These are phyloP conservation scores for Penicillium coffeae DNA, from an alignment of 495 filamentous ascomycete genomes.

Conservation along the genomic window DNA sequence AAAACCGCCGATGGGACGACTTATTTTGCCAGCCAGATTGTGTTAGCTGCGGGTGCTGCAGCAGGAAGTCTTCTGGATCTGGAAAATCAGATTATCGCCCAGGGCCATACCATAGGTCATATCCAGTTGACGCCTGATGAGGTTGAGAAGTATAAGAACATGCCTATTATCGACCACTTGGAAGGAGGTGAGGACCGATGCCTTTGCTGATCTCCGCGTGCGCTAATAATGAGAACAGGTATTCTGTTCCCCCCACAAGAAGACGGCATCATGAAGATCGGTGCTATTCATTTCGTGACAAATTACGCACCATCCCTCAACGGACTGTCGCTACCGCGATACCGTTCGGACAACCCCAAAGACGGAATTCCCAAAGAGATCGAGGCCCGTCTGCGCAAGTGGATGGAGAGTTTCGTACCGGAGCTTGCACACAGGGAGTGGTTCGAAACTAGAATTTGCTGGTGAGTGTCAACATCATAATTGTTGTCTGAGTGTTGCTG, in stretches of 20 bases:
- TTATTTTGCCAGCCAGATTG: neutral
- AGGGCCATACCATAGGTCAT: neutral
- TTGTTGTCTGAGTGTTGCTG: neutral
- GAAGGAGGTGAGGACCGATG: neutral
- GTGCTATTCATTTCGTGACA: neutral
- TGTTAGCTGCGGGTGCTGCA: neutral
- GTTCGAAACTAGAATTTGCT: neutral
- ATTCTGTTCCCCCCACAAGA: constrained; percentile 2
- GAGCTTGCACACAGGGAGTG: constrained; percentile 1
- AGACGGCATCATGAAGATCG: neutral
- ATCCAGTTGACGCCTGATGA: constrained; percentile 3
- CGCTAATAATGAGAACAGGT: neutral
- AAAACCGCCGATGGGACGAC: neutral
- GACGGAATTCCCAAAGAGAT: neutral
- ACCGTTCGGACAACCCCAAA: neutral
- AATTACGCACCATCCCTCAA: neutral
- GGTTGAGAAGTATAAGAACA: neutral
- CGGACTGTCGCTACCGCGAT: neutral
- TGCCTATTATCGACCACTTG: constrained; percentile 2
- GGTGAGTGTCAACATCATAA: neutral
- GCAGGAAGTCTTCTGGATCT: neutral
- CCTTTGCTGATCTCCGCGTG: neutral
- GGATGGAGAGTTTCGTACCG: neutral
- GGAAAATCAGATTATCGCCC: neutral
- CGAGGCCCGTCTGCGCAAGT: constrained; percentile 1